phyloP scores from a whole-genome alignment of 306 rosid species.

The Astragalus glycyphyllos region DNA sequence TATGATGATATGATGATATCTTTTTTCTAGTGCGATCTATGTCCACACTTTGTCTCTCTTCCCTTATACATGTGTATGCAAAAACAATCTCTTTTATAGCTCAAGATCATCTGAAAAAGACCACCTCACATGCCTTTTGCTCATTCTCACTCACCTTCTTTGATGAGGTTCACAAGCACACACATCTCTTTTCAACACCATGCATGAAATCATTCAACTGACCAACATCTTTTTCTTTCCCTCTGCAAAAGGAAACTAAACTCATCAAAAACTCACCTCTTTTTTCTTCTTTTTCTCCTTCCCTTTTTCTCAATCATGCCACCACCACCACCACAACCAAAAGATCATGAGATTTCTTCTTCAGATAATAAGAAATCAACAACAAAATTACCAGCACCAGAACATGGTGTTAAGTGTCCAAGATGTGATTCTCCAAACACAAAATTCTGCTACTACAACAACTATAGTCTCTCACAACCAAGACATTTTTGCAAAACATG shows the following conservation, averaged over 20 bases:
- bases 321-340: slow-evolving; percentile 42
- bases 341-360: slow-evolving; percentile 20
- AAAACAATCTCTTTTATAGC: slow-evolving; percentile 48
- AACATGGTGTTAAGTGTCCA: slow-evolving; percentile 71
- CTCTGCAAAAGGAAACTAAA: slow-evolving; percentile 65
- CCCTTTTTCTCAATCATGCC: slow-evolving; percentile 46
- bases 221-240: slow-evolving; percentile 64
- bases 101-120: slow-evolving; percentile 56
- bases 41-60: slow-evolving; percentile 42
- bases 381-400: slow-evolving; percentile 37
- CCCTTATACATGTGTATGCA: slow-evolving; percentile 36
- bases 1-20: slow-evolving; percentile 28
- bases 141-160: slow-evolving; percentile 50
- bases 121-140: slow-evolving; percentile 39
- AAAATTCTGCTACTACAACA: slow-evolving; percentile 97
- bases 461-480: slow-evolving; percentile 94
- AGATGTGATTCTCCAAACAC: slow-evolving; percentile 92
- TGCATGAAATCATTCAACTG: slow-evolving; percentile 78
- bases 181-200: slow-evolving; percentile 46
- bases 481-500: slow-evolving; percentile 97
- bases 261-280: not conserved
- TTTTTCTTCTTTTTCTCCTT: not conserved
- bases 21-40: slow-evolving; percentile 45
- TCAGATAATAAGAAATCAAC: not conserved
- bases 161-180: slow-evolving; percentile 82